phyloP scores from a whole-genome alignment of 305 asterid species.

The Salvia sclarea region DNA sequence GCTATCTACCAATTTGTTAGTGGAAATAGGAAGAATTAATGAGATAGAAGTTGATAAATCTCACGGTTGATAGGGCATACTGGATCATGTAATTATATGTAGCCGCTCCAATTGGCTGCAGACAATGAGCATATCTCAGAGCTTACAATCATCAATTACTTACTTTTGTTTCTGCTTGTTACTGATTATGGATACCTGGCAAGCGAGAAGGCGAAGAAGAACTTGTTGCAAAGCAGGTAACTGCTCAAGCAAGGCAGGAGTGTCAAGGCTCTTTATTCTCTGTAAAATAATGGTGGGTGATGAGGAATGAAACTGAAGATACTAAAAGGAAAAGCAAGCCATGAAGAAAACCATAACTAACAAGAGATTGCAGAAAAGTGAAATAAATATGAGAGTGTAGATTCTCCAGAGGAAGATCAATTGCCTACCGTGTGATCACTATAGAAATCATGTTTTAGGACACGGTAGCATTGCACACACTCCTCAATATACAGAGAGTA shows the following conservation, averaged over 20 bases:
- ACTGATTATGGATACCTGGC: constrained; percentile 52
- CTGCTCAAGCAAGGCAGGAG: constrained; percentile 60
- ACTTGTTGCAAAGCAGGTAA: constrained; percentile 73
- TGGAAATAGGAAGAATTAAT: neutral
- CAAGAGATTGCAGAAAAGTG: neutral
- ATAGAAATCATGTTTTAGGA: constrained; percentile 66
- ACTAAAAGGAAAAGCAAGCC: no score
- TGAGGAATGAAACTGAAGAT: neutral
- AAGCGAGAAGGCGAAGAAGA: constrained; percentile 74
- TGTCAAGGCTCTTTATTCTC: constrained; percentile 66
- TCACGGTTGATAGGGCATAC: constrained; percentile 73
- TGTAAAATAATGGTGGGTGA: constrained; percentile 36
- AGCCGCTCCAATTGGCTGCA: constrained; percentile 74
- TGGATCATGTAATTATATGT: constrained; percentile 64
- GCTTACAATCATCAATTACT: neutral
- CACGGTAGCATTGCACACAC: constrained; percentile 69
- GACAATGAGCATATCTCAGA: constrained; percentile 28
- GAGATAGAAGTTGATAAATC: constrained; percentile 30
- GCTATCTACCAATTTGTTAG: constrained; percentile 14
- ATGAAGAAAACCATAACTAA: neutral
- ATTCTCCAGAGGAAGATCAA: constrained; percentile 17
- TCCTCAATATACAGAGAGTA: constrained; percentile 80
- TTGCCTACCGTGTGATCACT: constrained; percentile 59
- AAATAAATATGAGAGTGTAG: neutral
- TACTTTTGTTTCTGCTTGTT: neutral